Evolutionary conservation across 2,329 filamentous ascomycete genomes (phyloP).

Genomic region (Leptodontidium sp.): DNA sequence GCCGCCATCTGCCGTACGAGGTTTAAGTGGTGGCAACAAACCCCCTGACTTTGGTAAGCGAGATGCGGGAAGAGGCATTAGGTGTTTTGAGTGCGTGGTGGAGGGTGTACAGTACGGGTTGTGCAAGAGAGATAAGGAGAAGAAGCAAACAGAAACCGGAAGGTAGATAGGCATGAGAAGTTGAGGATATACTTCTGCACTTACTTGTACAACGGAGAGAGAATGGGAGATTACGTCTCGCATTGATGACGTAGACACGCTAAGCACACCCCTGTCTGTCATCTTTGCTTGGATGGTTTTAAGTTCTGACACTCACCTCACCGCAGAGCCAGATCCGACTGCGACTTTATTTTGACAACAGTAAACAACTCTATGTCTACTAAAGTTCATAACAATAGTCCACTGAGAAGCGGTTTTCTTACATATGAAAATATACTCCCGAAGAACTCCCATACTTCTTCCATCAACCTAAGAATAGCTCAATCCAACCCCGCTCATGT

Average conservation of each 20-base stretch:
- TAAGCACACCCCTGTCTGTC: neutral
- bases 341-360: neutral
- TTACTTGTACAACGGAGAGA: neutral
- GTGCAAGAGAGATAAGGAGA: too few relatives aligned
- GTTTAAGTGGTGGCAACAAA: too few relatives aligned
- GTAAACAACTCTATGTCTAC: neutral
- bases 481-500: neutral
- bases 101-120: neutral
- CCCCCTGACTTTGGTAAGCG: neutral
- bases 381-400: too few relatives aligned
- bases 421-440: too few relatives aligned
- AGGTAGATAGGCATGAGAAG: too few relatives aligned
- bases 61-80: neutral
- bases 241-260: neutral
- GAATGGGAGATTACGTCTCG: too few relatives aligned
- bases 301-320: conserved; percentile 1
- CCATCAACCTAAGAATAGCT: neutral
- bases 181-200: neutral
- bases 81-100: neutral
- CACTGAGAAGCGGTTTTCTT: too few relatives aligned
- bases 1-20: neutral
- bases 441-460: neutral
- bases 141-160: neutral
- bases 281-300: neutral
- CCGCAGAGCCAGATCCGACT: too few relatives aligned